Conservation (phyloP, 345 rosid genomes). For the Zanthoxylum bungeanum region DNA sequence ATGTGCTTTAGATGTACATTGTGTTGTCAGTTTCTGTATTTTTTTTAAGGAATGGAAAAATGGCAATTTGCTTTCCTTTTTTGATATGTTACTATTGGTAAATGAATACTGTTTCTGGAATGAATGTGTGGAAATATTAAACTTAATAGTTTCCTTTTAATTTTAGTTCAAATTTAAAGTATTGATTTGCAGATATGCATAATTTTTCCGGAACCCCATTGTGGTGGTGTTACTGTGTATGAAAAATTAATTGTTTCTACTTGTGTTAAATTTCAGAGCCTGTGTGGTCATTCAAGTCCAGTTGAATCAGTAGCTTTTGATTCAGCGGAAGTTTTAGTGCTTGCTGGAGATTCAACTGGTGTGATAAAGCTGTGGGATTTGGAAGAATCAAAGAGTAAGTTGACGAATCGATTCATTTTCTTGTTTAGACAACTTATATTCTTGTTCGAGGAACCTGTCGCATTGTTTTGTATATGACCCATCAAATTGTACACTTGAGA, state of each 20-base stretch:
- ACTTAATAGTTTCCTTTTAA: background rate
- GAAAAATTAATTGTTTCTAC: constrained; percentile 13
- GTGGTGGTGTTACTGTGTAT: background rate
- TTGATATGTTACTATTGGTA: background rate
- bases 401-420: constrained; percentile 14
- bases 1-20: background rate
- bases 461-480: background rate
- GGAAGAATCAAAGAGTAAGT: constrained; percentile 78
- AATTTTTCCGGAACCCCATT: background rate
- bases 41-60: background rate
- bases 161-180: background rate
- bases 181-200: background rate
- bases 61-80: background rate
- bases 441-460: background rate
- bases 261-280: constrained; percentile 41
- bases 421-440: background rate
- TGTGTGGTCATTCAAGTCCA: constrained; percentile 68
- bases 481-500: background rate
- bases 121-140: background rate
- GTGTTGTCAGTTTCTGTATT: background rate
- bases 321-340: constrained; percentile 61
- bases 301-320: constrained; percentile 65
- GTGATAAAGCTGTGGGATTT: constrained; percentile 77
- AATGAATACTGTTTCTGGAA: background rate
- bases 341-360: constrained; percentile 74